phyloP scores from a whole-genome alignment of 192 early-diverging fungal species.

The Ramicandelaber brevisporus region DNA sequence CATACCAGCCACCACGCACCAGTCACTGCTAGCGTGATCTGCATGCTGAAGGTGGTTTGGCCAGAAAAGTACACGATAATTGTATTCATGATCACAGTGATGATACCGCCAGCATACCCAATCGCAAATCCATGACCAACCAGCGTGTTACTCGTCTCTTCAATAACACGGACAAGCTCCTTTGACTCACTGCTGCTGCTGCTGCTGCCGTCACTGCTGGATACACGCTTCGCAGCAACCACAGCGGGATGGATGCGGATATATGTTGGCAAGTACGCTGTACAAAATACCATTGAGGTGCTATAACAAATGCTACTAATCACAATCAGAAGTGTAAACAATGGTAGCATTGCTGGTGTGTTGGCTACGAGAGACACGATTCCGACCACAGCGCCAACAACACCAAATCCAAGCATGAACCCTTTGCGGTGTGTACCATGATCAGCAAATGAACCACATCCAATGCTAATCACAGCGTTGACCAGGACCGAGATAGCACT shows the following conservation, averaged over 20 bases:
- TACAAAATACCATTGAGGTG: constrained; percentile 17
- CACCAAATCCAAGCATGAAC: constrained; percentile 2
- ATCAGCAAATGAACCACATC: constrained; percentile 15
- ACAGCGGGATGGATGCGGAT: constrained; percentile 2
- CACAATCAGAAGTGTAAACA: constrained; percentile 14
- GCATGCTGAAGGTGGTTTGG: constrained; percentile 10
- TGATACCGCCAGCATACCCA: constrained; percentile 19
- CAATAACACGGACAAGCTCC: not conserved
- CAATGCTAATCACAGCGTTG: constrained; percentile 16
- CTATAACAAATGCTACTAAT: constrained; percentile 20
- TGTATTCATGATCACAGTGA: constrained; percentile 13
- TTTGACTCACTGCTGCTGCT: no score
- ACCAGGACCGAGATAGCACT: constrained; percentile 14
- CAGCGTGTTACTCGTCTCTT: constrained; percentile 8
- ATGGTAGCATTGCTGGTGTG: constrained; percentile 7
- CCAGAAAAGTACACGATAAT: constrained; percentile 11
- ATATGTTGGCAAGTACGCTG: constrained; percentile 12
- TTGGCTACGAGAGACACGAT: constrained; percentile 14
- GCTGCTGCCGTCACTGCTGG: no score
- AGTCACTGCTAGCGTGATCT: constrained; percentile 8
- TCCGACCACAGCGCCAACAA: constrained; percentile 11
- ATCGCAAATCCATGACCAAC: constrained; percentile 17
- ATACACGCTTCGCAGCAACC: not conserved
- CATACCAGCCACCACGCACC: constrained; percentile 19
- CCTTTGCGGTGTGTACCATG: constrained; percentile 10